Base-by-base conservation (phyloP, 2,329 filamentous ascomycete genomes). In the Alternaria incomplexa region DNA sequence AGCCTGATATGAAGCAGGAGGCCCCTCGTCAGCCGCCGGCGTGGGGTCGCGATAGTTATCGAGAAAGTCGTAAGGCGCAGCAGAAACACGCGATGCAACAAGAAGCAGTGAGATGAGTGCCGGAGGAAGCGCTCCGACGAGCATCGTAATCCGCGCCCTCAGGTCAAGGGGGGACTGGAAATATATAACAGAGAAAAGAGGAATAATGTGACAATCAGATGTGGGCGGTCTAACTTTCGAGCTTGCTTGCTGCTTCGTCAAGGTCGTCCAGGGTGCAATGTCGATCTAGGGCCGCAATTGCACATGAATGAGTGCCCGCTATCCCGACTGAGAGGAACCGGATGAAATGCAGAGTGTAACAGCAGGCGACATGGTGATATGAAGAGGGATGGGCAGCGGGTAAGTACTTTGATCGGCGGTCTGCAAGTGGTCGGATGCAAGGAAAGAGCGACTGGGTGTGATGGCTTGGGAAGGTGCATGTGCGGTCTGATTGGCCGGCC, bases 1-100 rank as follows among this genome's bases (percentile, higher is more conserved):
- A 17, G 76, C 76, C 72, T 75, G 53, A 36, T 64, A 59, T 10
- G 77, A 72, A 43, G 71, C 70, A 54, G 76, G 73, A 48, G 74
- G 71, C 17, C 73, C 72, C 66, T 79, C 69, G 60, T 72, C 64
- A 48, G 76, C 70, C 52, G 72, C 63, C 9, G 73, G 72, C 46
- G 74, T 69, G 46, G 72, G 65, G 65, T 70, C 60, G 61, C 61
- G 67, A 65, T 74, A 75, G 58, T 74, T 74, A 36, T 74, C 64
- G 25, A 66, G 61, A 61, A 72, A 73, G 61, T 71, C 61, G 70
- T 72, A 71, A 17, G 75, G 67, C 11, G 61, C 58, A 59, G 74
- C 76, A 56, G 63, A 59, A 62, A 67, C 69, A 63, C 63, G 54
- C 56, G 71, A 57, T 64, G 68, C 68, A 63, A 69, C 63, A 55